Percentiles rank a stretch among this genome's conserved stretches.
phyloP scores from a whole-genome alignment of 1,284 basidiomycete species.

The Hypsizygus ulmarius region DNA sequence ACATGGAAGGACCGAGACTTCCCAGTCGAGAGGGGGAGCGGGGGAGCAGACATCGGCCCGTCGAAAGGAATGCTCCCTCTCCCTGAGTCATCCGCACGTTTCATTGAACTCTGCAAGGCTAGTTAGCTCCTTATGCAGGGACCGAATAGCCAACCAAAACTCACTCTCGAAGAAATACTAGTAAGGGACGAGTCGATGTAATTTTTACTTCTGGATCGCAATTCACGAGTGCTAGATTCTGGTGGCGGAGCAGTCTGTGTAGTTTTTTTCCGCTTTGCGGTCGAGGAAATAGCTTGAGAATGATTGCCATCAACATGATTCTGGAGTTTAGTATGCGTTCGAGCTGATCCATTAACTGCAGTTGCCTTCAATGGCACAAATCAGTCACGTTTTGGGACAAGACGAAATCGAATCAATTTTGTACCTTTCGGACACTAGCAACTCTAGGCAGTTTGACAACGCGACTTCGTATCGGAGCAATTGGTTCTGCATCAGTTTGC shows the following conservation, averaged over 20 bases:
- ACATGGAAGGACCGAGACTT: slow-evolving; percentile 29
- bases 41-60: slow-evolving; percentile 16
- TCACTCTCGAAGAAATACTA: slow-evolving; percentile 30
- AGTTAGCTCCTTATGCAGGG: slow-evolving; percentile 1
- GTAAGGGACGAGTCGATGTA: slow-evolving; percentile 29
- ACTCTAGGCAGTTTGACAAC: slow-evolving; percentile 16
- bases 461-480: slow-evolving; percentile 13
- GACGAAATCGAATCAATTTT: too few relatives aligned
- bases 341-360: slow-evolving; percentile 11
- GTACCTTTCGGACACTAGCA: neutral
- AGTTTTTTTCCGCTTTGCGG: slow-evolving; percentile 33
- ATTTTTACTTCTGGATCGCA: slow-evolving; percentile 40
- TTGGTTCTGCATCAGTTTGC: slow-evolving; percentile 26
- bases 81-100: slow-evolving; percentile 23
- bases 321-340: slow-evolving; percentile 10
- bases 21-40: slow-evolving; percentile 5
- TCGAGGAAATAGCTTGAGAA: slow-evolving; percentile 30
- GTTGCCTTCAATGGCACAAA: slow-evolving; percentile 5
- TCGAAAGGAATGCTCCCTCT: slow-evolving; percentile 19
- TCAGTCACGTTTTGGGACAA: too few relatives aligned
- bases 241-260: slow-evolving; percentile 23
- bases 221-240: slow-evolving; percentile 35
- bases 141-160: slow-evolving; percentile 4
- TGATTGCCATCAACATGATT: slow-evolving; percentile 16
- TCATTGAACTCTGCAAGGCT: slow-evolving; percentile 21